These are phyloP conservation scores for Pichia gijzeniarum DNA, from an alignment of 805 yeast species.

Conservation along the genomic window DNA sequence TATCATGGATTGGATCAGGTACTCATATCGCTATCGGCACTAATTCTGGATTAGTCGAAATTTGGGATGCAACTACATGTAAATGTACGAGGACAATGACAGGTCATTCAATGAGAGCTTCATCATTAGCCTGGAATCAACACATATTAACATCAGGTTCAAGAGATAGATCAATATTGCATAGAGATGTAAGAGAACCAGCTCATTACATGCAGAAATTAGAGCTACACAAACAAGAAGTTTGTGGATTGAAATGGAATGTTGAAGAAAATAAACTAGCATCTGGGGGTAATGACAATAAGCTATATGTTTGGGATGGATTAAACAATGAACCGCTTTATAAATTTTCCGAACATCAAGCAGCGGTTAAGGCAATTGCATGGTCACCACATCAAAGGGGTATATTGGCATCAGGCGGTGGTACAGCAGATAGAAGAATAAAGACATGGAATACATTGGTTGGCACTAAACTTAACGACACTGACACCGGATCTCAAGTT, in stretches of 20 bases:
- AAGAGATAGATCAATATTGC: slow-evolving; percentile 75
- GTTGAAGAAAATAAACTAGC: slow-evolving; percentile 86
- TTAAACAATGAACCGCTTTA: slow-evolving; percentile 59
- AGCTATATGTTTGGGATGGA: slow-evolving; percentile 84
- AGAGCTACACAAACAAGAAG: slow-evolving; percentile 80
- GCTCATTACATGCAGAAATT: slow-evolving; percentile 72
- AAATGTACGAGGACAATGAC: slow-evolving; percentile 86
- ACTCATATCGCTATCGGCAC: slow-evolving; percentile 94
- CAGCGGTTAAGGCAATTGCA: slow-evolving; percentile 94
- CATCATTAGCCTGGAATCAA: slow-evolving; percentile 90
- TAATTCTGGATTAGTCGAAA: slow-evolving; percentile 77
- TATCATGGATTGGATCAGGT: slow-evolving; percentile 92
- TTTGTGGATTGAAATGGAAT: slow-evolving; percentile 95
- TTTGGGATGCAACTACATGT: slow-evolving; percentile 84
- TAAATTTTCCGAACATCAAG: slow-evolving; percentile 75
- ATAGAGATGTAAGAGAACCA: slow-evolving; percentile 85
- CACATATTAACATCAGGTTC: slow-evolving; percentile 85
- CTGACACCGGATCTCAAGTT: slow-evolving; percentile 95
- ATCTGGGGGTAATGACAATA: slow-evolving; percentile 93
- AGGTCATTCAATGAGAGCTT: slow-evolving; percentile 81
- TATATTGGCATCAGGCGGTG: slow-evolving; percentile 91
- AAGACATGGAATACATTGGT: slow-evolving; percentile 89
- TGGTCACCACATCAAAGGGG: slow-evolving; percentile 99
- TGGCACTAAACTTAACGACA: slow-evolving; percentile 65
- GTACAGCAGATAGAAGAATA: slow-evolving; percentile 86